phyloP scores from a whole-genome alignment of 192 early-diverging fungal genomes.

The Oehlia diaphana region DNA sequence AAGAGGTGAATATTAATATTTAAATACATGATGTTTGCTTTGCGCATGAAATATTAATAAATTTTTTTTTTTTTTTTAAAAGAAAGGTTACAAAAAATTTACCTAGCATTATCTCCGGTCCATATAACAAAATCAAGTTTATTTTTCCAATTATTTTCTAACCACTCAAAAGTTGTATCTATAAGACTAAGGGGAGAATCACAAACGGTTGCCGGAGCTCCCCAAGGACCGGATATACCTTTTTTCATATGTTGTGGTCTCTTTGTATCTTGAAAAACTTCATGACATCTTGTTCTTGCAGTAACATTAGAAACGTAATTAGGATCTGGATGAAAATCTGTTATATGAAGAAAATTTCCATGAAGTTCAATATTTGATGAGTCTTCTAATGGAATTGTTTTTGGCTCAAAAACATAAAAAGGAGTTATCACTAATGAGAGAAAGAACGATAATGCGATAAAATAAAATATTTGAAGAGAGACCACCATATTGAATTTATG shows the following conservation, averaged over 20 bases:
- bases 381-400: neutral
- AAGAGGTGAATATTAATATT: too few species aligned
- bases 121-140: conserved; percentile 72
- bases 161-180: conserved; percentile 60
- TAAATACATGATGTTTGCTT: too few species aligned
- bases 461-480: neutral
- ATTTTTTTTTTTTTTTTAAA: too few species aligned
- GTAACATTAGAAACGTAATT: conserved; percentile 58
- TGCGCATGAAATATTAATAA: neutral
- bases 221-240: conserved; percentile 53
- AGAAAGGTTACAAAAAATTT: conserved; percentile 28
- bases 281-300: conserved; percentile 62
- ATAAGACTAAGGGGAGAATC: conserved; percentile 61
- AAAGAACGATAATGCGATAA: neutral
- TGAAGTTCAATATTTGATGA: conserved; percentile 12
- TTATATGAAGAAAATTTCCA: conserved; percentile 73
- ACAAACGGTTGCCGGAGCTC: conserved; percentile 59
- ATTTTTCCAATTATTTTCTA: conserved; percentile 50
- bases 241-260: conserved; percentile 38
- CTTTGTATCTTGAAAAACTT: conserved; percentile 22
- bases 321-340: conserved; percentile 71
- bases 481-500: neutral
- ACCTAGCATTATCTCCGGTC: conserved; percentile 78
- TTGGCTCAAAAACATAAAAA: neutral
- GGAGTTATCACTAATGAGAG: neutral